Evolutionary conservation across 441 rosid species (phyloP).

Genomic region (Lepidium campestre): DNA sequence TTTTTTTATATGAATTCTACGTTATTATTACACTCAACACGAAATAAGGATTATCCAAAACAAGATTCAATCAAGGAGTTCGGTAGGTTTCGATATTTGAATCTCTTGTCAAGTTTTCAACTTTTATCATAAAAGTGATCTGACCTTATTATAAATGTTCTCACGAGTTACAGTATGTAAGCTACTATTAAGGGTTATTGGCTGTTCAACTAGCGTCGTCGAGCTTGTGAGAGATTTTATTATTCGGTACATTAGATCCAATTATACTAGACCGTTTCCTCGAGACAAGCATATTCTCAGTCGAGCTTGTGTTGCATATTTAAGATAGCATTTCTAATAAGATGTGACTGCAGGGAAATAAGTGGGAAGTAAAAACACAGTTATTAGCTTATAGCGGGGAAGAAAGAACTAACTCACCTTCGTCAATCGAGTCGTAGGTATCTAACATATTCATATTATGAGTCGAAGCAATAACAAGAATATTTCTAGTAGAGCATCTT

Average conservation of each 20-base stretch:
- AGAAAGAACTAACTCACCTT: too few species aligned
- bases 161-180: not conserved
- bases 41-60: conserved; percentile 8
- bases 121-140: not conserved
- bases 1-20: not conserved
- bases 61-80: conserved; percentile 10
- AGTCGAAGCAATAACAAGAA: too few species aligned
- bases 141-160: not conserved
- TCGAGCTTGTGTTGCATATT: too few species aligned
- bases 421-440: too few species aligned
- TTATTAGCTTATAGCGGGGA: too few species aligned
- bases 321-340: too few species aligned
- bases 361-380: too few species aligned
- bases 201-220: not conserved
- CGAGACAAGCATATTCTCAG: conserved; percentile 37
- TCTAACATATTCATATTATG: too few species aligned
- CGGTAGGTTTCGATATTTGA: not conserved
- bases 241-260: not conserved
- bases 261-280: conserved; percentile 32
- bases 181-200: not conserved
- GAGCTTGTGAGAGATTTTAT: not conserved
- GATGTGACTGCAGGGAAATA: too few species aligned
- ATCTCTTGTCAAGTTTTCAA: not conserved
- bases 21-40: not conserved
- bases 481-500: too few species aligned